Conservation (phyloP, 768 basidiomycete genomes). For the Sporobolomyces phaffii region DNA sequence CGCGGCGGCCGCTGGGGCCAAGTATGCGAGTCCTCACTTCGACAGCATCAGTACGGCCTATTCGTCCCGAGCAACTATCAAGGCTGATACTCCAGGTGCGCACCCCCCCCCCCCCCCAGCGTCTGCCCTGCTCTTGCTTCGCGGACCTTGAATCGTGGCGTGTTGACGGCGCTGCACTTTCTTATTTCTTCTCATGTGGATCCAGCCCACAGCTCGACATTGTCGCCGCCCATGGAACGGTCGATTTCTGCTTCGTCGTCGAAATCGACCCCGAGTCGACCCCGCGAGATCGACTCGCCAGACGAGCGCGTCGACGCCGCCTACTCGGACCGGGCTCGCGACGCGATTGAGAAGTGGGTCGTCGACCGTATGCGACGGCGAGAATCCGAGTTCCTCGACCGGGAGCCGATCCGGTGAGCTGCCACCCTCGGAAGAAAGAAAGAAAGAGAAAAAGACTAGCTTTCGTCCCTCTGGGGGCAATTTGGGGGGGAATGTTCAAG, state of each 20-base stretch:
- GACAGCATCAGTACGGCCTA: slow-evolving; percentile 5
- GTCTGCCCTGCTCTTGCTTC: too few relatives aligned
- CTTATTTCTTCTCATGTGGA: too few relatives aligned
- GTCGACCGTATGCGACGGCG: slow-evolving; percentile 8
- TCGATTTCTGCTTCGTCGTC: not conserved
- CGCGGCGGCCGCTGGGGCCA: not conserved
- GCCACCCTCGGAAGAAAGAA: too few relatives aligned
- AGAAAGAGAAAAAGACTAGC: too few relatives aligned
- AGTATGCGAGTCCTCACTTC: not conserved
- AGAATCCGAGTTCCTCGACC: slow-evolving; percentile 15
- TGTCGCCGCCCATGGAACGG: not conserved
- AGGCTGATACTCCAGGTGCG: not conserved
- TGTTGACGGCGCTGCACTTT: too few relatives aligned
- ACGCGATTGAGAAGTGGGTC: slow-evolving; percentile 16
- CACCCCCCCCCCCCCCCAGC: not conserved
- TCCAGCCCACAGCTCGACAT: not conserved
- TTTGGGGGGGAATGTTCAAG: too few relatives aligned
- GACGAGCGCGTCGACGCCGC: not conserved
- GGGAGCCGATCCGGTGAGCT: slow-evolving; percentile 21
- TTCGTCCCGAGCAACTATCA: not conserved
- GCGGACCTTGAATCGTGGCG: too few relatives aligned
- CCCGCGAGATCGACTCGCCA: not conserved
- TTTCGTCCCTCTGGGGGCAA: too few relatives aligned
- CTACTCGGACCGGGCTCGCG: not conserved
- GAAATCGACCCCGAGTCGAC: not conserved